Conservation (phyloP, 305 asterid genomes). For the Fraxinus baroniana region DNA sequence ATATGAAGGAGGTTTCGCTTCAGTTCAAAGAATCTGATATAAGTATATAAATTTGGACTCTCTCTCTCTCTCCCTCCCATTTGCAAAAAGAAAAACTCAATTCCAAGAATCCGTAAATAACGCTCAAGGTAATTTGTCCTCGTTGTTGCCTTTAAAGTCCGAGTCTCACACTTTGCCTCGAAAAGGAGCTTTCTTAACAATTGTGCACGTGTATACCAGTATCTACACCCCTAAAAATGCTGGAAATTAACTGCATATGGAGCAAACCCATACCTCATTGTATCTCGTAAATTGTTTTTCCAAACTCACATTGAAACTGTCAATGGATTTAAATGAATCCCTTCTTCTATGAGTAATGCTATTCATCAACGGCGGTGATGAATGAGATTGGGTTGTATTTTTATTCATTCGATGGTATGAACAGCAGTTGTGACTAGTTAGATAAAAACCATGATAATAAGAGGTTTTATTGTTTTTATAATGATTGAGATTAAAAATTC, state of each 20-base stretch:
- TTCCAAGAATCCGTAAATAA: conserved; percentile 37
- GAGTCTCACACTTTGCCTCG: conserved; percentile 35
- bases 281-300: conserved; percentile 21
- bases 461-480: not conserved
- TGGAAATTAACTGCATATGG: not conserved
- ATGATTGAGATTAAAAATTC: not conserved
- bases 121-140: conserved; percentile 39
- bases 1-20: conserved; percentile 8
- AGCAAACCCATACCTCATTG: conserved; percentile 31
- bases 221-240: not conserved
- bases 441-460: not conserved
- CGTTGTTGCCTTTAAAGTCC: conserved; percentile 28
- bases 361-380: not conserved
- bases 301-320: conserved; percentile 18
- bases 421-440: not conserved
- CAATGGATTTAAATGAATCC: conserved; percentile 26
- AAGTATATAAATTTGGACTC: not conserved
- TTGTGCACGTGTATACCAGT: conserved; percentile 43
- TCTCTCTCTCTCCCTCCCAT: not conserved
- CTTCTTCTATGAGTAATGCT: not conserved
- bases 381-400: not conserved
- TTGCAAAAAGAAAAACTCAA: not conserved
- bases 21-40: conserved; percentile 43
- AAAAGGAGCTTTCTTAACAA: conserved; percentile 34
- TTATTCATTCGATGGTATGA: not conserved